A percentile compares a stretch with the other conserved stretches of the same genome.
Evolutionary conservation across 441 rosid species (phyloP).

Genomic region (California macrophylla): DNA sequence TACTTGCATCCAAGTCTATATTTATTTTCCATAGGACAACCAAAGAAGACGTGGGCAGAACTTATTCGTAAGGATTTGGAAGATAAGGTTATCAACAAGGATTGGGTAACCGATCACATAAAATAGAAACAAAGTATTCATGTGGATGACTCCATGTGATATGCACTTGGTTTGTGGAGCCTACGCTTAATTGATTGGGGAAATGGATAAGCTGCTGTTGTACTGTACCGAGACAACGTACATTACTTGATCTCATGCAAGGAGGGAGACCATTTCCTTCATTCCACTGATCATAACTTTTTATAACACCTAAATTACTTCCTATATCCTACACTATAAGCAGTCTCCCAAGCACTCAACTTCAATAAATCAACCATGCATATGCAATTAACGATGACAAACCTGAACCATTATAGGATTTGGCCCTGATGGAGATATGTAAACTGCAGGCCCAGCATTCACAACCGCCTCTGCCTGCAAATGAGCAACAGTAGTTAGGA

Average conservation of each 20-base stretch:
- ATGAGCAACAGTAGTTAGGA: conserved; percentile 13
- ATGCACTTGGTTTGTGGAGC: no score
- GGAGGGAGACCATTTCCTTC: not conserved
- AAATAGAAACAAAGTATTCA: no score
- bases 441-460: conserved; percentile 89
- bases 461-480: conserved; percentile 62
- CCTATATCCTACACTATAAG: not conserved
- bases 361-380: not conserved
- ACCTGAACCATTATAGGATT: conserved; percentile 90
- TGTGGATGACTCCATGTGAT: no score
- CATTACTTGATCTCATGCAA: not conserved
- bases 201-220: no score
- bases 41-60: no score
- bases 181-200: no score
- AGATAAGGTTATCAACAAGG: no score
- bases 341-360: not conserved
- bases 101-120: no score
- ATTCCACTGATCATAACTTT: not conserved
- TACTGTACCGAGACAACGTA: not conserved
- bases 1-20: not conserved
- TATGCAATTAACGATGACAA: conserved; percentile 13
- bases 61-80: no score
- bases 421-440: conserved; percentile 60
- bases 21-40: not conserved
- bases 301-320: not conserved